Evolutionary conservation across 164 flowering plant species (phyloP), one percentile per base, ranked within the genome.

Genomic region (Akebia trifoliata): DNA sequence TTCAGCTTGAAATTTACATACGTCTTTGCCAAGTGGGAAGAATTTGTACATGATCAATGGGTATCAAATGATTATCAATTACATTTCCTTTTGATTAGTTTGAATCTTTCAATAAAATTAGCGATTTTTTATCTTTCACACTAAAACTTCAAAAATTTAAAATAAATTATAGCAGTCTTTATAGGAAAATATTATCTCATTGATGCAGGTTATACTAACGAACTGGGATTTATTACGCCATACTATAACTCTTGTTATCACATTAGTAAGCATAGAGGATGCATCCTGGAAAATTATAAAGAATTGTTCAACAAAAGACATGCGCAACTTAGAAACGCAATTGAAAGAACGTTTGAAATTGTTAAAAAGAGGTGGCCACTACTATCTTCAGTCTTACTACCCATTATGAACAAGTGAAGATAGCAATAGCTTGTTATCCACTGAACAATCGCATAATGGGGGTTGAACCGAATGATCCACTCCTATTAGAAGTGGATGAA

Each of bases 351-450:
- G 3, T 50, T 50, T 50, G 54, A 37, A n/a, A 22, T 50, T 6
- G 17, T 50, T 2, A 50, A 32, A 3, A 31, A 51, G 18, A 9
- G 36, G 18, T 31, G 55, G 39, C 55, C 55, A 8, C 14, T 51
- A 8, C n/a, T 51, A 15, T 51, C 55, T 11, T 4, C 38, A 4
- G 25, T 29, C 38, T 7, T 31, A 31, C 20, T 51, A 29, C 38
- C 55, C 55, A n/a, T 51, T 31, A 7, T 31, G 8, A 18, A 51
- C 24, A 51, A 32, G 55, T 51, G 7, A 51, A 31, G 24, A 51
- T 51, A 17, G 39, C 32, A 0, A 15, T 29, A n/a, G 55, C 55
- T 2, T 51, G 55, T 51, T 51, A 31, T n/a, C 31, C 32, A 7
- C 2, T 51, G 6, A 21, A 51, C 38, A 51, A 31, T 14, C 55